These are phyloP conservation scores for Ascochyta pisi DNA, from an alignment of 2,329 filamentous ascomycete genomes.

Conservation along the genomic window DNA sequence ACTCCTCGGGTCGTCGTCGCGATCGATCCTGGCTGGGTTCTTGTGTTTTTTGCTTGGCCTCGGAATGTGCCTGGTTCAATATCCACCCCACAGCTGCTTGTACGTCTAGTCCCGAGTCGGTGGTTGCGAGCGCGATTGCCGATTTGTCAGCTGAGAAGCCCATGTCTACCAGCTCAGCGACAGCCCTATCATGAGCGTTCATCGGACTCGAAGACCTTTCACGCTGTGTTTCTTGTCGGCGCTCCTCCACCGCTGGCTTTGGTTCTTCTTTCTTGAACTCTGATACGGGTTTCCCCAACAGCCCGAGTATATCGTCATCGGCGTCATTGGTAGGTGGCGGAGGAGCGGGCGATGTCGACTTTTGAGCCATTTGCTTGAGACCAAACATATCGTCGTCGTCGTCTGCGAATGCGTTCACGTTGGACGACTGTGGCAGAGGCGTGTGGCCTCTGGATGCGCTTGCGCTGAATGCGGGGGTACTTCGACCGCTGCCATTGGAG, in stretches of 20 bases:
- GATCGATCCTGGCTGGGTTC: slow-evolving; percentile 39
- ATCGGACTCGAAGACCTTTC: slow-evolving; percentile 34
- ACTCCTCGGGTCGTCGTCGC: slow-evolving; percentile 35
- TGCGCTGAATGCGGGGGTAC: slow-evolving; percentile 47
- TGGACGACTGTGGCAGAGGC: slow-evolving; percentile 31
- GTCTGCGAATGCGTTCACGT: slow-evolving; percentile 52
- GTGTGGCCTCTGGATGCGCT: slow-evolving; percentile 38
- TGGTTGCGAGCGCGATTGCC: slow-evolving; percentile 78
- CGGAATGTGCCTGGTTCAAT: slow-evolving; percentile 86
- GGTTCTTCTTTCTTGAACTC: slow-evolving; percentile 51
- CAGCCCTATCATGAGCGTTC: slow-evolving; percentile 73
- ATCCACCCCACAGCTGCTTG: slow-evolving; percentile 89
- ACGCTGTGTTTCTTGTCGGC: slow-evolving; percentile 9
- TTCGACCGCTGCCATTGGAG: slow-evolving; percentile 48
- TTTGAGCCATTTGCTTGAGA: slow-evolving; percentile 67
- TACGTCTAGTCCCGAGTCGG: slow-evolving; percentile 78
- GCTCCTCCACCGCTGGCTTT: slow-evolving; percentile 13
- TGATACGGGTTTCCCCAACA: slow-evolving; percentile 65
- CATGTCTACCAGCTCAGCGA: slow-evolving; percentile 92
- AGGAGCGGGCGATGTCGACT: slow-evolving; percentile 30
- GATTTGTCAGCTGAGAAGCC: slow-evolving; percentile 88
- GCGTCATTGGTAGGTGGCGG: slow-evolving; percentile 26
- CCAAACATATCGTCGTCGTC: slow-evolving; percentile 90
- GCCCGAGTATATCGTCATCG: slow-evolving; percentile 69
- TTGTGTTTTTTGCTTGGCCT: slow-evolving; percentile 74